phyloP scores from a whole-genome alignment of 1,284 basidiomycete species.

The Hymenochaete sp. region DNA sequence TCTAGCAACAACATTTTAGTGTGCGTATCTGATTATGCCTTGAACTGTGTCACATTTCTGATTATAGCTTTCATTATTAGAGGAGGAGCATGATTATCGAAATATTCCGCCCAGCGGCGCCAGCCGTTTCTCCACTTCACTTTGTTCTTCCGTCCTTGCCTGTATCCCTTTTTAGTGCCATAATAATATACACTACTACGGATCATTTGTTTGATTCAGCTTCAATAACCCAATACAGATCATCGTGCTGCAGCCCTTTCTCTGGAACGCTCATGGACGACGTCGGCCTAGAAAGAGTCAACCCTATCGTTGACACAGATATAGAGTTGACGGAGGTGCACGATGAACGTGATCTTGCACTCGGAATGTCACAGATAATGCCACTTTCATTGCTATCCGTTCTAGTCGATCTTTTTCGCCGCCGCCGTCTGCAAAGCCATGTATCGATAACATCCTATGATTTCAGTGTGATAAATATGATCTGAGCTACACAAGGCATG shows the following conservation, averaged over 20 bases:
- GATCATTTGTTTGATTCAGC: too few species aligned
- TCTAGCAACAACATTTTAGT: conserved; percentile 88
- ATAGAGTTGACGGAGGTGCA: conserved; percentile 5
- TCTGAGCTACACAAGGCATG: background rate
- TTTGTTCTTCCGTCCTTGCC: too few species aligned
- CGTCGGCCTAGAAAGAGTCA: too few species aligned
- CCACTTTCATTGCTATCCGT: background rate
- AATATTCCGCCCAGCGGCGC: background rate
- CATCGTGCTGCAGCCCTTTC: too few species aligned
- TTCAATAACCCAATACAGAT: too few species aligned
- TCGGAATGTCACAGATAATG: conserved; percentile 7
- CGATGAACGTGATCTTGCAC: conserved; percentile 4
- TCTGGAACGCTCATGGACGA: too few species aligned
- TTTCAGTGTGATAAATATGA: background rate
- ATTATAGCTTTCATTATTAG: conserved; percentile 1
- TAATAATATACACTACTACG: too few species aligned
- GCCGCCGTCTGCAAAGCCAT: conserved; percentile 25
- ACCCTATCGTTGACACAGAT: too few species aligned
- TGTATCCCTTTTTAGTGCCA: too few species aligned
- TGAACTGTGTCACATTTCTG: background rate
- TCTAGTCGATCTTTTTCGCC: too few species aligned
- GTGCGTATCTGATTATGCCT: conserved; percentile 45
- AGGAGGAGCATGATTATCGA: conserved; percentile 14
- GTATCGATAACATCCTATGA: conserved; percentile 30
- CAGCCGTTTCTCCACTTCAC: too few species aligned